phyloP scores from a whole-genome alignment of 2,329 filamentous ascomycete genomes.

The Aureobasidium sp. region DNA sequence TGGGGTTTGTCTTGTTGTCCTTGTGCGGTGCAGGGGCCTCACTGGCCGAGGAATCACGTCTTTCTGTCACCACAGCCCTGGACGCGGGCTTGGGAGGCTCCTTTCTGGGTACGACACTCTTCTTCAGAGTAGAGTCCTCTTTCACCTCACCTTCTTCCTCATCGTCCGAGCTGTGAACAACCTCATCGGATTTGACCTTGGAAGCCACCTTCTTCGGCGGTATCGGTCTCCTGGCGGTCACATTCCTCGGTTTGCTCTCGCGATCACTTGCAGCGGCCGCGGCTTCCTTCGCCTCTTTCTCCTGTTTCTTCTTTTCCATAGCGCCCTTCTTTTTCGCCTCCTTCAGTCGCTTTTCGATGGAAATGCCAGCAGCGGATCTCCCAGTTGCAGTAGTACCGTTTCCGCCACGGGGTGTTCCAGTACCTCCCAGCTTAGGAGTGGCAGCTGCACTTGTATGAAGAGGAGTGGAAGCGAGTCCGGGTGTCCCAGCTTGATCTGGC shows the following conservation, averaged over 20 bases:
- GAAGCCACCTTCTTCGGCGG: constrained; percentile 25
- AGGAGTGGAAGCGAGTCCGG: constrained; percentile 23
- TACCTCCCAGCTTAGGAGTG: constrained; percentile 22
- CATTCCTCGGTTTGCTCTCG: constrained; percentile 22
- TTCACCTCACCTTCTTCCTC: constrained; percentile 23
- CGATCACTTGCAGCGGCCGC: constrained; percentile 25
- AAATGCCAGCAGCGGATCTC: constrained; percentile 16
- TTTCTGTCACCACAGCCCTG: constrained; percentile 15
- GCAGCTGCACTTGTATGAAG: constrained; percentile 20
- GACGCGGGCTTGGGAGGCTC: constrained; percentile 13
- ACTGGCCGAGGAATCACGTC: constrained; percentile 17
- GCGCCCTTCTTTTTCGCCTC: constrained; percentile 36
- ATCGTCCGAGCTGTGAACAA: constrained; percentile 42
- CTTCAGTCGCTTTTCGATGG: constrained; percentile 37
- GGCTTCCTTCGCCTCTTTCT: constrained; percentile 26
- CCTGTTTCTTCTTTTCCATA: constrained; percentile 39
- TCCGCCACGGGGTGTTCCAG: constrained; percentile 17
- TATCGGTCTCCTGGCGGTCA: constrained; percentile 16
- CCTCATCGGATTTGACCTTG: constrained; percentile 46
- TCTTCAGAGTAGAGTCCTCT: constrained; percentile 16
- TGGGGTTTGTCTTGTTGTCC: constrained; percentile 17
- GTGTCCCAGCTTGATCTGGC: constrained; percentile 19
- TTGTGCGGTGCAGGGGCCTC: constrained; percentile 17
- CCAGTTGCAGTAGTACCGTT: constrained; percentile 15
- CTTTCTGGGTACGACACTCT: constrained; percentile 15